A percentile compares a stretch with the other conserved stretches of the same genome.
phyloP scores from a whole-genome alignment of 2,329 filamentous ascomycete species.

The Raffaelea deltoideospora region DNA sequence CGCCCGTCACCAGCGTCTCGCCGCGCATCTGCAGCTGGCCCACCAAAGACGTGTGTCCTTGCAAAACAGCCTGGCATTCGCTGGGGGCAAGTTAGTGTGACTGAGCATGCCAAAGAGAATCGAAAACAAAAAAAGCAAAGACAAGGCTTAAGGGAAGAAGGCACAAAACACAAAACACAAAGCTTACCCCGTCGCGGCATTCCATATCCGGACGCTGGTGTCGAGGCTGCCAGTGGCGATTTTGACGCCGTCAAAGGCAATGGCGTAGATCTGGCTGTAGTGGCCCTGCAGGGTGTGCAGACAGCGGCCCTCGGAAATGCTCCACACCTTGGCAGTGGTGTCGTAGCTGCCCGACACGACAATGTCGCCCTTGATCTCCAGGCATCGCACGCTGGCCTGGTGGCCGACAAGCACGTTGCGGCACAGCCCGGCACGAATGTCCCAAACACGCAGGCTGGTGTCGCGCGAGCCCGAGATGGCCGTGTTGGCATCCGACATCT shows the following conservation, averaged over 20 bases:
- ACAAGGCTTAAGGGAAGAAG: neutral
- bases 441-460: constrained; percentile 89
- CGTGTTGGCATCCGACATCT: constrained; percentile 89
- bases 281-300: constrained; percentile 81
- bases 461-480: constrained; percentile 94
- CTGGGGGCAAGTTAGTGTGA: constrained; percentile 21
- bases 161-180: neutral
- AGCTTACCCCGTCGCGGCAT: constrained; percentile 68
- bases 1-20: constrained; percentile 88
- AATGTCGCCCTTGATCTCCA: constrained; percentile 91
- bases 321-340: constrained; percentile 94
- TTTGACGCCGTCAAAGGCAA: constrained; percentile 86
- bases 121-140: constrained; percentile 1
- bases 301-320: constrained; percentile 87
- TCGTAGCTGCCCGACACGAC: constrained; percentile 98
- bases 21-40: constrained; percentile 93
- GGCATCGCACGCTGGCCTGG: constrained; percentile 84
- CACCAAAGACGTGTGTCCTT: constrained; percentile 92
- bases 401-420: constrained; percentile 87
- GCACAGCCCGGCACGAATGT: constrained; percentile 76
- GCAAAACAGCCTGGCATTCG: constrained; percentile 77
- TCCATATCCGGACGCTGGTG: constrained; percentile 94
- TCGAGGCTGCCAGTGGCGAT: constrained; percentile 93
- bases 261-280: constrained; percentile 97
- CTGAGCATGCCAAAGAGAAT: neutral